phyloP scores from a whole-genome alignment of 768 basidiomycete species.

The Phallus indusiatus region DNA sequence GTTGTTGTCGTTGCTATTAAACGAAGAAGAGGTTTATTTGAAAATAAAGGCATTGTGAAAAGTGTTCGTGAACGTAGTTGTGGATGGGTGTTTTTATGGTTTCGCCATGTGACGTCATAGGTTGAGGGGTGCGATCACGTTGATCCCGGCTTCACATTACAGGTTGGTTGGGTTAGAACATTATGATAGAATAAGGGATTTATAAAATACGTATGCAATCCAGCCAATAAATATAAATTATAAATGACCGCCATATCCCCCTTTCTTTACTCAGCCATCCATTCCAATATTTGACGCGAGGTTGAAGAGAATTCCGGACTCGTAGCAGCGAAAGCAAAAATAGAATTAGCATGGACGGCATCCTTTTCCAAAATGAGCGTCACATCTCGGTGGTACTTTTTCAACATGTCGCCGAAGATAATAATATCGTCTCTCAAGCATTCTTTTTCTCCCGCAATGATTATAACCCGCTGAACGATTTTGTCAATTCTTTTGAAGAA shows the following conservation, averaged over 20 bases:
- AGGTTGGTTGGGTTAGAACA: too few relatives aligned
- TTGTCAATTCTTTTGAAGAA: background rate
- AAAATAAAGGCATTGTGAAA: background rate
- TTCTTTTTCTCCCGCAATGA: background rate
- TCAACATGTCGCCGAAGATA: background rate
- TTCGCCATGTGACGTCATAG: too few relatives aligned
- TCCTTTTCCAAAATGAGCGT: background rate
- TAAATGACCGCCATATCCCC: too few relatives aligned
- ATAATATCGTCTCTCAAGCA: slow-evolving; percentile 1
- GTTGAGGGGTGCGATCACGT: too few relatives aligned
- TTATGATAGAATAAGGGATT: too few relatives aligned
- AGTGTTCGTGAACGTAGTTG: too few relatives aligned
- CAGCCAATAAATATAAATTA: too few relatives aligned
- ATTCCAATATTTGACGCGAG: background rate
- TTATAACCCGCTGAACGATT: background rate
- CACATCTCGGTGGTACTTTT: background rate
- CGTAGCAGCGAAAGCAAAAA: background rate
- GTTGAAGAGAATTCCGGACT: background rate
- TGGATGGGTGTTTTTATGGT: too few relatives aligned
- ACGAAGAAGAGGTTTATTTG: background rate
- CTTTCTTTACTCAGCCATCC: background rate
- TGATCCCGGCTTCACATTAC: too few relatives aligned
- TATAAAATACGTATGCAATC: too few relatives aligned
- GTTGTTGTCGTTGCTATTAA: background rate
- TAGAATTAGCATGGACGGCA: background rate